These are phyloP conservation scores for Fagopyrum tataricum DNA, from an alignment of 148 eudicot species.

Conservation along the genomic window DNA sequence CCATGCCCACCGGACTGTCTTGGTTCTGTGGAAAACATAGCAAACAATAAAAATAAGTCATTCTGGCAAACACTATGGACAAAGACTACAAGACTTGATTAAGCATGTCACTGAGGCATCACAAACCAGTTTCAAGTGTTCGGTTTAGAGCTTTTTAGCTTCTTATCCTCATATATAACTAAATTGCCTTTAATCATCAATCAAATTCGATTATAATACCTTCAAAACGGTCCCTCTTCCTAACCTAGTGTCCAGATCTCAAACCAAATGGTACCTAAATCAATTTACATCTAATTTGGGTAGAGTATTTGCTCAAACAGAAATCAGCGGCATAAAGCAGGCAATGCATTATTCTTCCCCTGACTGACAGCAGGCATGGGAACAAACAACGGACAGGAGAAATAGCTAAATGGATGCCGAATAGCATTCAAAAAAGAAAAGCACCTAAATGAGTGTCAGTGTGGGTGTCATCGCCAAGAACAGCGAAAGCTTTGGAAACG, in stretches of 20 bases:
- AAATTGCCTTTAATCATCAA: neutral
- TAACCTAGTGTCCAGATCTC: neutral
- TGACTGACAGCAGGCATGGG: neutral
- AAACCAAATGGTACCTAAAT: neutral
- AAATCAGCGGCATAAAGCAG: neutral
- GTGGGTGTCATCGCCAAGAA: slow-evolving; percentile 32
- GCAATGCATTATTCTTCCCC: neutral
- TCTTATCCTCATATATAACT: neutral
- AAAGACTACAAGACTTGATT: no score
- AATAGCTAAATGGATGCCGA: neutral
- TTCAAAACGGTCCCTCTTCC: neutral
- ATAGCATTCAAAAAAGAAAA: slow-evolving; percentile 1
- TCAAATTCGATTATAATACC: neutral
- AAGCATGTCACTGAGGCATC: neutral
- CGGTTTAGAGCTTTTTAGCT: neutral
- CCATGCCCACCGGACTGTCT: slow-evolving; percentile 18
- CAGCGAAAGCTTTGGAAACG: slow-evolving; percentile 40
- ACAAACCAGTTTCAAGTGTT: neutral
- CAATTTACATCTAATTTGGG: neutral
- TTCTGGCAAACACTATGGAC: neutral
- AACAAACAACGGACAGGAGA: neutral
- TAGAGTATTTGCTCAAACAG: neutral
- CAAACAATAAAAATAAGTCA: neutral
- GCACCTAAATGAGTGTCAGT: slow-evolving; percentile 5
- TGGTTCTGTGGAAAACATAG: neutral